phyloP scores from a whole-genome alignment of 805 yeast species.

The Saccharomycopsis sp. region DNA sequence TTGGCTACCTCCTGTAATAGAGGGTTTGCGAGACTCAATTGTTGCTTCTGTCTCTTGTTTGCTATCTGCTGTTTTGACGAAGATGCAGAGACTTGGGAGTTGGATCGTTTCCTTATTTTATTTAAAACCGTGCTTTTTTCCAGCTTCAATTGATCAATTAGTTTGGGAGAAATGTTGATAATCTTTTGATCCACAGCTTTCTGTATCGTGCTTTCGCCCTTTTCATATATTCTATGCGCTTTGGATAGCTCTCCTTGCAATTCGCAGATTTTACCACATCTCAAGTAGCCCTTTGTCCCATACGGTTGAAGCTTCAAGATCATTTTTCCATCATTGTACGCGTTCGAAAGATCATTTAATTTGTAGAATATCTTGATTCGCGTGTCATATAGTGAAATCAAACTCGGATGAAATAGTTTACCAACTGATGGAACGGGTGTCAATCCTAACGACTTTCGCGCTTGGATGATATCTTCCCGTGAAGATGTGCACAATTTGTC shows the following conservation, averaged over 20 bases:
- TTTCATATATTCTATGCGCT: conserved; percentile 9
- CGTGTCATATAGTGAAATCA: conserved; percentile 7
- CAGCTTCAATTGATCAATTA: conserved; percentile 2
- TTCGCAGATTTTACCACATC: conserved; percentile 13
- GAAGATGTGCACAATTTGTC: background rate
- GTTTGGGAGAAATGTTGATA: conserved; percentile 8
- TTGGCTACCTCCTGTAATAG: background rate
- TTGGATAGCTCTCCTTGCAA: background rate
- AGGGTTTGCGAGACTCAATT: background rate
- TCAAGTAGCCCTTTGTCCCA: conserved; percentile 17
- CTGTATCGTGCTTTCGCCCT: conserved; percentile 8
- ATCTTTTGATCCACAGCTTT: background rate
- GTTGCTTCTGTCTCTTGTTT: background rate
- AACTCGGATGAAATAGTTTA: conserved; percentile 13
- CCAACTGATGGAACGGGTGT: conserved; percentile 9
- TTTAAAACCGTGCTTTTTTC: background rate
- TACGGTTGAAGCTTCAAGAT: conserved; percentile 15
- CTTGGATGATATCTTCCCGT: conserved; percentile 6
- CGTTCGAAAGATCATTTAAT: conserved; percentile 21
- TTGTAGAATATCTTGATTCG: conserved; percentile 25
- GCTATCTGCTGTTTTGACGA: background rate
- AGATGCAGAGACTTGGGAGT: background rate
- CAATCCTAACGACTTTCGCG: conserved; percentile 9
- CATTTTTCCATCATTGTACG: conserved; percentile 17
- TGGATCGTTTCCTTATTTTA: background rate